Base-by-base conservation (phyloP, 495 filamentous ascomycete species). In the Penicillium parvum region DNA sequence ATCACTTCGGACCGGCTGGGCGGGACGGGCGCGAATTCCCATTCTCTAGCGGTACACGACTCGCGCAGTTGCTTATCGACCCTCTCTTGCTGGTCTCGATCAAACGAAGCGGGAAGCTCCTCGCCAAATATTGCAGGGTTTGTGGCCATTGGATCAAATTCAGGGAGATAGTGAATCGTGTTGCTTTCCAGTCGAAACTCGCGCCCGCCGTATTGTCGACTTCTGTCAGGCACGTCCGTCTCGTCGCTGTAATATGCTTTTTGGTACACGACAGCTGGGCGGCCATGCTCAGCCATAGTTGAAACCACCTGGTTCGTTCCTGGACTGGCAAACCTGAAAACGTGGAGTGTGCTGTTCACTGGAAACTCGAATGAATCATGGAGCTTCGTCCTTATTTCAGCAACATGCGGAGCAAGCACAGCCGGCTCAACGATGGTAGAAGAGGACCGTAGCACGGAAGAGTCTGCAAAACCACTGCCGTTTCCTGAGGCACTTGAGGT, bases 231-330 rank as follows among this genome's bases (percentile, higher is more conserved):
- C 3, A 96, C 86, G 65, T 98, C 92, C 40, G 65, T 72, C 39
- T 91, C 86, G n/a, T 88, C 72, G 47, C 88, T 85, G 54, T 96
- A 97, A 52, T 83, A 90, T 11, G 90, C 82, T 54, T 90, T 84
- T 57, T 88, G 86, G 49, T 96, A 94, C 33, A 96, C 75, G 16
- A 86, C 72, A 30, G 72, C 65, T 47, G 74, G 74, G 8, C 68
- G 60, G 12, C 57, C 65, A 42, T 61, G 50, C n/a, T 55, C 42
- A 46, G 54, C 32, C 9, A 71, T 44, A 3, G 60, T 68, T 20
- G 57, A 52, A 4, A 30, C 37, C 8, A 66, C 53, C 9, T 70
- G 62, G 1, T 27, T 52, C n/a, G 57, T 33, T 3, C 42, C 44
- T 7, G 68, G 69, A 25, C 61, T 54, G 1, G 58, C 23, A 15